Conservation (phyloP, 805 yeast species). For the Metschnikowia peoriensis region DNA sequence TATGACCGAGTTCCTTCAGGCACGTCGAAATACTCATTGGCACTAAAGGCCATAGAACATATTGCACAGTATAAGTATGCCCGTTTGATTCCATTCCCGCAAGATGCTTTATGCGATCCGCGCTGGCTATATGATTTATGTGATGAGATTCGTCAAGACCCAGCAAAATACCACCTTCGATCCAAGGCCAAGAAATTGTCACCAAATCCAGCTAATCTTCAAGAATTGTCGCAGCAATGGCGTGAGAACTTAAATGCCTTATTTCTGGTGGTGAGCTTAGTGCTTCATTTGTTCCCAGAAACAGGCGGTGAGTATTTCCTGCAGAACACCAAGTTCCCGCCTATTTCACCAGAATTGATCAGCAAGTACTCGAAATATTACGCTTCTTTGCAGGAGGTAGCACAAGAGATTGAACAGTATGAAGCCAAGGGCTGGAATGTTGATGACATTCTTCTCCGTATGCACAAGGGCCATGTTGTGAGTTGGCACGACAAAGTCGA, state of each 20-base stretch:
- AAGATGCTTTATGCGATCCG: constrained; percentile 21
- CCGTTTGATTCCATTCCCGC: constrained; percentile 37
- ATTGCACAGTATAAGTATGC: constrained; percentile 40
- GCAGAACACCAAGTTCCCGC: constrained; percentile 40
- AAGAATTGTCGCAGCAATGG: constrained; percentile 28
- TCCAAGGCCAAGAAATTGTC: constrained; percentile 34
- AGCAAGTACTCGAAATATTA: constrained; percentile 22
- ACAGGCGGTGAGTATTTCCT: constrained; percentile 33
- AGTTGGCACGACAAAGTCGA: constrained; percentile 5
- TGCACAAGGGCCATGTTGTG: constrained; percentile 14
- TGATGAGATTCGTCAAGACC: constrained; percentile 45
- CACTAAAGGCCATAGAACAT: constrained; percentile 38
- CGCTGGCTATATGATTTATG: constrained; percentile 40
- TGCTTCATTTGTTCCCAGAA: constrained; percentile 29
- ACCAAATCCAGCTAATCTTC: constrained; percentile 32
- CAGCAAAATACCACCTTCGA: constrained; percentile 49
- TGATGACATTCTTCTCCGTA: constrained; percentile 38
- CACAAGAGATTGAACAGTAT: constrained; percentile 28
- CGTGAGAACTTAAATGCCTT: constrained; percentile 20
- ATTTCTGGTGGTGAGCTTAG: constrained; percentile 27
- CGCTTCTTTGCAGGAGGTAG: constrained; percentile 20
- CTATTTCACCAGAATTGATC: constrained; percentile 26
- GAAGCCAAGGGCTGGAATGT: constrained; percentile 38
- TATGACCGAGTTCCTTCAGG: constrained; percentile 53
- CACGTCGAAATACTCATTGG: constrained; percentile 44